Base-by-base conservation (phyloP, 768 basidiomycete species). In the Boletus rubroflammeus region DNA sequence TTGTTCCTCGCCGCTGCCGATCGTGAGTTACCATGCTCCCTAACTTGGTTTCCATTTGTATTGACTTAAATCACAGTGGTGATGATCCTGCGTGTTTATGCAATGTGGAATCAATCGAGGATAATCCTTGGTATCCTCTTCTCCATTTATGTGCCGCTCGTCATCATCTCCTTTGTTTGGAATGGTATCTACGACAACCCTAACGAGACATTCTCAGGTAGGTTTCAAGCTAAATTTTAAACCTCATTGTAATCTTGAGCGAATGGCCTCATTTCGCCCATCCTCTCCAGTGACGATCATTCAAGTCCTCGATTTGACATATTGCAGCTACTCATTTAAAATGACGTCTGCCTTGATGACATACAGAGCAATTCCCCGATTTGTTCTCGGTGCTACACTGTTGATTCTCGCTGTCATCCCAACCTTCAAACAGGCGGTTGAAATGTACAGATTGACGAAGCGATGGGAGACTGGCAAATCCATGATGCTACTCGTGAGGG, bases 61-160 rank as follows among this genome's bases (percentile, higher is more conserved):
- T 19, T 52, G 17, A 61, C 5, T 8, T 32, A 2, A 10, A 10
- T 15, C 11, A 19, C 15, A 64, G 62, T 64, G 3, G 35, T 64
- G 36, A 64, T 64, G 62, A 47, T 61, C 19, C 47, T 64, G 11
- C 62, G 61, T 14, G 53, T 63, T 1, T 51, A 47, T 25, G 49
- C 58, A 17, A 63, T 63, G 41, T 63, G 54, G 50, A 6, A 38
- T 14, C 45, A 23, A 28, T 63, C 61, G 21, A 60, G n/a, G 15
- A 17, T 1, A 3, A 29, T 63, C 5, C 25, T 60, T 1, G 5
- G 6, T n/a, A 11, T 55, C 15, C 55, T 63, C 17, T 11, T 63
- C 3, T 28, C 19, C 5, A 13, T 57, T 9, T 57, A 36, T 23
- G 19, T 42, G 8, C 6, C 42, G 0, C 41, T 50, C 8, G 29